These are phyloP conservation scores for Brettanomyces custersianus DNA, from an alignment of 805 yeast species.

Conservation along the genomic window DNA sequence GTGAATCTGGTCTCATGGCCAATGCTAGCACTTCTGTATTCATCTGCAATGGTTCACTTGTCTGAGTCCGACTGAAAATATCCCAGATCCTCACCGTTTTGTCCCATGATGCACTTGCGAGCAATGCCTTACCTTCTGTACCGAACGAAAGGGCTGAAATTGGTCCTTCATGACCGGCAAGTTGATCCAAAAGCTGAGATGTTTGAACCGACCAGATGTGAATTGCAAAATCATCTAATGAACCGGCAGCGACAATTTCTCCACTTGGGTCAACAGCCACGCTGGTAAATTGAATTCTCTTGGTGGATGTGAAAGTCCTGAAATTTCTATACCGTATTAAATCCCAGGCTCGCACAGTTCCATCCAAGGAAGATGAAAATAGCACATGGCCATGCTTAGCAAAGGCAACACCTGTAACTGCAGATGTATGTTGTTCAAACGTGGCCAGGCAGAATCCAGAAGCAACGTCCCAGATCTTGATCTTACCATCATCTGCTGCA, in stretches of 20 bases:
- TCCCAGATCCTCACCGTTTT: slow-evolving; percentile 90
- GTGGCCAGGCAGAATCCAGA: slow-evolving; percentile 93
- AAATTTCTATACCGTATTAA: slow-evolving; percentile 86
- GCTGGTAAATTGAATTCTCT: slow-evolving; percentile 76
- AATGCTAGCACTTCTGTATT: slow-evolving; percentile 76
- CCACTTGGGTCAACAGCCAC: slow-evolving; percentile 97
- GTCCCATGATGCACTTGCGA: slow-evolving; percentile 96
- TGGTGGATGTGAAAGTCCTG: slow-evolving; percentile 88
- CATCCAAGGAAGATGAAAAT: slow-evolving; percentile 88
- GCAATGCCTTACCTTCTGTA: slow-evolving; percentile 50
- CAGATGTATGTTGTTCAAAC: slow-evolving; percentile 81
- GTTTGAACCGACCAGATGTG: slow-evolving; percentile 98
- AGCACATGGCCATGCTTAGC: slow-evolving; percentile 86
- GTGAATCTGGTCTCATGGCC: slow-evolving; percentile 88
- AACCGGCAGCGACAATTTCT: slow-evolving; percentile 92
- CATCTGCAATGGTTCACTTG: slow-evolving; percentile 84
- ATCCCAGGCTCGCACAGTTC: slow-evolving; percentile 98
- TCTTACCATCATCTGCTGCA: slow-evolving; percentile 93
- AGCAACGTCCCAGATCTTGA: slow-evolving; percentile 89
- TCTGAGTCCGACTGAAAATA: slow-evolving; percentile 77
- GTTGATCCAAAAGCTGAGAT: slow-evolving; percentile 76
- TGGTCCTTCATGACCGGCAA: slow-evolving; percentile 95
- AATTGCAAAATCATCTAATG: slow-evolving; percentile 80
- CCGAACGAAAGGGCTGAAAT: slow-evolving; percentile 84
- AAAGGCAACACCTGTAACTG: slow-evolving; percentile 81